Evolutionary conservation across 2,329 filamentous ascomycete species (phyloP).

Genomic region (Dactylellina parvicollis): DNA sequence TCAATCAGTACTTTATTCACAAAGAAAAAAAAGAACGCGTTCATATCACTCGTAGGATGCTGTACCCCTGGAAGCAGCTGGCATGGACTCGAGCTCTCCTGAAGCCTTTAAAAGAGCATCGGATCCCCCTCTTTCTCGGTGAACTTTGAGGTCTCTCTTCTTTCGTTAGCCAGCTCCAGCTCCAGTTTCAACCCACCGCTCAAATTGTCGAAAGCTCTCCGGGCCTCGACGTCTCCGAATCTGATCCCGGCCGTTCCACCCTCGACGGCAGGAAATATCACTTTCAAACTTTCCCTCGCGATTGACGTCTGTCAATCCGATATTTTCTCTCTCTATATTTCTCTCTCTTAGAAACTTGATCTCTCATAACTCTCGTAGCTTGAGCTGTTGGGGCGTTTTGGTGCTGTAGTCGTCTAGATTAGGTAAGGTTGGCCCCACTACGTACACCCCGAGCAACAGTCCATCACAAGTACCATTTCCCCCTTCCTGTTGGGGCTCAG

Average conservation of each 20-base stretch:
- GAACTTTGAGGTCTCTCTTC: constrained; percentile 8
- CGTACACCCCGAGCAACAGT: constrained; percentile 21
- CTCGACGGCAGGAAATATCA: neutral
- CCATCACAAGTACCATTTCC: neutral
- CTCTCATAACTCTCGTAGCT: constrained; percentile 8
- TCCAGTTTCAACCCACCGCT: neutral
- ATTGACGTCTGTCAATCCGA: constrained; percentile 2
- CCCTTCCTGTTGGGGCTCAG: neutral
- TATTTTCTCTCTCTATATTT: neutral
- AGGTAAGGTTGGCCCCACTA: constrained; percentile 48
- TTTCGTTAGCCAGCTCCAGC: constrained; percentile 9
- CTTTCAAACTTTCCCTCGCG: too few species aligned
- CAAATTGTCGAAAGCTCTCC: constrained; percentile 3
- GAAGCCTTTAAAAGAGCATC: constrained; percentile 34
- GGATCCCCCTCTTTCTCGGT: constrained; percentile 2
- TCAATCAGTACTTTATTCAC: constrained; percentile 16
- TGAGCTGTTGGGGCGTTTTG: constrained; percentile 18
- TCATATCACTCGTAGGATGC: constrained; percentile 11
- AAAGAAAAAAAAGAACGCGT: constrained; percentile 26
- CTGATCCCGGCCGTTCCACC: constrained; percentile 6
- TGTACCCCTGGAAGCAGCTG: neutral
- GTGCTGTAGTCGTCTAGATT: constrained; percentile 14
- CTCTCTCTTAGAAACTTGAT: constrained; percentile 9
- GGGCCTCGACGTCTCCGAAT: constrained; percentile 6
- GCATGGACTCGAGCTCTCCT: neutral